These are phyloP conservation scores for Aspergillus hortae DNA, from an alignment of 2,329 filamentous ascomycete species.

Conservation along the genomic window DNA sequence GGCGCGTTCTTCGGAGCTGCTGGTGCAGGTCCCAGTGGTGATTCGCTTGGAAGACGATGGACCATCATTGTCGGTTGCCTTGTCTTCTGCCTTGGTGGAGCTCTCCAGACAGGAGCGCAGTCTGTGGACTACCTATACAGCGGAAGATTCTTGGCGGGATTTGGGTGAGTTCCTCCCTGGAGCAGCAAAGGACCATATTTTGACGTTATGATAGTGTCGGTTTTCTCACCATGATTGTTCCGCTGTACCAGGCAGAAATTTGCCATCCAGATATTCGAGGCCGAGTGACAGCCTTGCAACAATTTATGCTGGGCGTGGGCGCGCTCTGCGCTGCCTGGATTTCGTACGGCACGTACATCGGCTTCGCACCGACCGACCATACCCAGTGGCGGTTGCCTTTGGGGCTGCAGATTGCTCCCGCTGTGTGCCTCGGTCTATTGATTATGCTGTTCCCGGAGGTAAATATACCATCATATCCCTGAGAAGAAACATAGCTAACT, in stretches of 20 bases:
- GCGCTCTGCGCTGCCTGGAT: constrained; percentile 70
- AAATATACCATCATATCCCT: not conserved
- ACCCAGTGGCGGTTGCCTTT: constrained; percentile 62
- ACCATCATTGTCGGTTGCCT: constrained; percentile 70
- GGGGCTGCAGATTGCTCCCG: constrained; percentile 69
- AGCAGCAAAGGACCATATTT: constrained; percentile 32
- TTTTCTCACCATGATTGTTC: constrained; percentile 61
- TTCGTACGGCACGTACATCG: constrained; percentile 60
- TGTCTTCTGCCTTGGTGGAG: constrained; percentile 69
- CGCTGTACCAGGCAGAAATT: constrained; percentile 75
- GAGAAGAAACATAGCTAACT: constrained; percentile 3
- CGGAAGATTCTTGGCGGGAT: constrained; percentile 66
- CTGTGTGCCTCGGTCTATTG: constrained; percentile 59
- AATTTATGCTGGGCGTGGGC: constrained; percentile 79
- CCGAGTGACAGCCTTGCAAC: constrained; percentile 69
- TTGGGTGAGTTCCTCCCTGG: constrained; percentile 23
- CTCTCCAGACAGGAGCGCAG: constrained; percentile 67
- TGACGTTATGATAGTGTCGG: constrained; percentile 49
- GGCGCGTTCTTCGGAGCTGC: constrained; percentile 69
- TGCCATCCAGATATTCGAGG: constrained; percentile 76
- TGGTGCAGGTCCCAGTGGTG: constrained; percentile 60
- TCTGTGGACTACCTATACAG: constrained; percentile 62
- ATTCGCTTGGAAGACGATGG: constrained; percentile 63
- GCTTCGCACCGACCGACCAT: constrained; percentile 45
- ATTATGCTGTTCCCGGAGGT: constrained; percentile 71